A percentile compares a stretch with the other conserved stretches of the same genome.
These are phyloP conservation scores for Pseudogymnoascus sp. DNA, from an alignment of 2,329 filamentous ascomycete species.

Conservation along the genomic window DNA sequence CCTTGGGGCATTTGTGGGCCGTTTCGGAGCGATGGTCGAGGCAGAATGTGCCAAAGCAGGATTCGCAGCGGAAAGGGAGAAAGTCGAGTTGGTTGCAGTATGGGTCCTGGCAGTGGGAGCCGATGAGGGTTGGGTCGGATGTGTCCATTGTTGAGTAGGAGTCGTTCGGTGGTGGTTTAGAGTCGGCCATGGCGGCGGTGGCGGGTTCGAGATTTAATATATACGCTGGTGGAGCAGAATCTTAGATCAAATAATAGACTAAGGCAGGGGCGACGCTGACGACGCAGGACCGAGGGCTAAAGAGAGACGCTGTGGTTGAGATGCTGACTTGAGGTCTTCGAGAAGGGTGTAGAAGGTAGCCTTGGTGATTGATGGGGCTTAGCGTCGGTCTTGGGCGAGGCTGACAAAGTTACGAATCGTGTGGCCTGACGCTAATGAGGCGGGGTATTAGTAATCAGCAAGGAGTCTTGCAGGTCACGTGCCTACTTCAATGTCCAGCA, in stretches of 20 bases:
- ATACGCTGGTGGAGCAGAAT: not conserved
- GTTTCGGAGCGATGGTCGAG: slow-evolving; percentile 87
- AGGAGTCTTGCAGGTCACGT: not conserved
- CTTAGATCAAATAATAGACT: not conserved
- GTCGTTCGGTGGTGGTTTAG: slow-evolving; percentile 37
- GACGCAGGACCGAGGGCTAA: not conserved
- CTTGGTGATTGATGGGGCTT: not conserved
- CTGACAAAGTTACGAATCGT: slow-evolving; percentile 1
- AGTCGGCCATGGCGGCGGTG: slow-evolving; percentile 42
- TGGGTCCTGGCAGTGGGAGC: slow-evolving; percentile 80
- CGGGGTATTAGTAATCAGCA: not conserved
- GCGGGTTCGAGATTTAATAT: not conserved
- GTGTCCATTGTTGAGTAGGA: slow-evolving; percentile 67
- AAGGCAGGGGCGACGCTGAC: not conserved
- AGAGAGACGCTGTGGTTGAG: not conserved
- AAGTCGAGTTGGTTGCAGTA: slow-evolving; percentile 96
- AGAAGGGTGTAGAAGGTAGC: slow-evolving; percentile 6
- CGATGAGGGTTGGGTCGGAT: slow-evolving; percentile 74
- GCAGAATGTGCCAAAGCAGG: slow-evolving; percentile 77
- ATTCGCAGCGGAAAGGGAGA: slow-evolving; percentile 88
- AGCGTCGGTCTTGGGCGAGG: not conserved
- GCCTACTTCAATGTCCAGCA: not conserved
- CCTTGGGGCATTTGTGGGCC: slow-evolving; percentile 59
- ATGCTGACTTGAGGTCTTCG: slow-evolving; percentile 5
- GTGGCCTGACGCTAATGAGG: not conserved